Conservation (phyloP, 495 filamentous ascomycete species). For the Penicillium verhagenii region DNA sequence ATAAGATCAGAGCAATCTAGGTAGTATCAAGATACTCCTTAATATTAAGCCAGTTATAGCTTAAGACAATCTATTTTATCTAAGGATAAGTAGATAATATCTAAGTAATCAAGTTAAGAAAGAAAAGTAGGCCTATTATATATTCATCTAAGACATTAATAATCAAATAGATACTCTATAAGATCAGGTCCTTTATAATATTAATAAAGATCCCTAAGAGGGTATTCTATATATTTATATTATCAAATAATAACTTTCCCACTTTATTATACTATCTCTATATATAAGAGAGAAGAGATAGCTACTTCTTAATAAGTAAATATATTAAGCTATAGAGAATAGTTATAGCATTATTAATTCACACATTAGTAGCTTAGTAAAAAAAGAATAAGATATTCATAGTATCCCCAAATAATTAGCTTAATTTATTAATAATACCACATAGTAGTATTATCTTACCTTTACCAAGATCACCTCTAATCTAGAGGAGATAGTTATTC, state of each 20-base stretch:
- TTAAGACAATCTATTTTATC: constrained; percentile 1
- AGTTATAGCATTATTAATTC: neutral
- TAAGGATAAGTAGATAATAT: neutral
- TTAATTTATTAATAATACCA: neutral
- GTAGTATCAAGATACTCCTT: neutral
- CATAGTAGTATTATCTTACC: constrained; percentile 1
- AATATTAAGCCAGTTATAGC: constrained; percentile 1
- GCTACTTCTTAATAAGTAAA: neutral
- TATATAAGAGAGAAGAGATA: neutral
- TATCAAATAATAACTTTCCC: neutral
- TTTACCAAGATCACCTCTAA: constrained; percentile 1
- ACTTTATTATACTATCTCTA: neutral
- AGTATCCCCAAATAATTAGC: neutral
- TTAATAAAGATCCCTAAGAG: neutral
- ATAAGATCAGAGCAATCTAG: neutral
- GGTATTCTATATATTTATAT: neutral
- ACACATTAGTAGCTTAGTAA: neutral
- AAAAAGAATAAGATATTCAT: neutral
- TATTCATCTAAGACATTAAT: neutral
- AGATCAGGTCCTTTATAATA: neutral
- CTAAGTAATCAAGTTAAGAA: neutral
- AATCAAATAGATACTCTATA: constrained; percentile 1
- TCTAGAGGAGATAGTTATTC: neutral
- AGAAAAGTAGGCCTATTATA: neutral
- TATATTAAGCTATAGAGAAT: constrained; percentile 1